Evolutionary conservation across 2,329 filamentous ascomycete genomes (phyloP), one percentile per base, ranked within the genome.

Genomic region (Ophiostoma tasmaniense): DNA sequence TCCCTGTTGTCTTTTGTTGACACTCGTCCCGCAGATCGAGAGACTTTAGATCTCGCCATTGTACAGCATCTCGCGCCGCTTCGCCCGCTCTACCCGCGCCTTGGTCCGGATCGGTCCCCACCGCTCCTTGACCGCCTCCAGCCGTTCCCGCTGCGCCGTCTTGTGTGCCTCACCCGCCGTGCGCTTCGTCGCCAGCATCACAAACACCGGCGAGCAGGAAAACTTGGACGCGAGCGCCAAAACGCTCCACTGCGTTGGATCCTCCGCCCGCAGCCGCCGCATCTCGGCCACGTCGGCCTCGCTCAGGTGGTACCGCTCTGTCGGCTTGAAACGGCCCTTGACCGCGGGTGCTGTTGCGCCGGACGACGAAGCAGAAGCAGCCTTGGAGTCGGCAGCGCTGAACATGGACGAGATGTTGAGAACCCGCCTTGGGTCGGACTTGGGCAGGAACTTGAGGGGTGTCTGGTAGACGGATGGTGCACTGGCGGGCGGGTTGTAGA

Each of bases 361-460:
- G 10, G n/a, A 17, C 2, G 62, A 55, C 6, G 50, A 10, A 7
- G 33, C 33, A 7, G 62, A n/a, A n/a, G 62, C 62, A 8, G 64
- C 64, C 20, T 33, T 35, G 7, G 33, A 35, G 70, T 76, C 76
- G 20, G 33, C 33, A 10, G 30, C 61, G 6, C 35, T n/a, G 69
- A 83, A 77, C 42, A 85, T 80, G 55, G 79, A 75, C 20, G 79
- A 77, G 55, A 85, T 77, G 76, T 83, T 81, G 64, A 81, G 80
- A 67, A 79, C 78, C 35, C 84, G 82, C 64, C 85, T 82, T 20
- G 84, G 83, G 75, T 87, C 85, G 72, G 75, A 77, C 66, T 80
- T 81, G 68, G 87, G 87, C 37, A 89, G 83, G 78, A 89, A 89
- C 75, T 87, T 84, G 78, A 87, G 84, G 69, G 87, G 87, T n/a